Evolutionary conservation across 768 basidiomycete genomes (phyloP), one percentile per base, ranked within the genome.

Genomic region (Naganishia randhawae): DNA sequence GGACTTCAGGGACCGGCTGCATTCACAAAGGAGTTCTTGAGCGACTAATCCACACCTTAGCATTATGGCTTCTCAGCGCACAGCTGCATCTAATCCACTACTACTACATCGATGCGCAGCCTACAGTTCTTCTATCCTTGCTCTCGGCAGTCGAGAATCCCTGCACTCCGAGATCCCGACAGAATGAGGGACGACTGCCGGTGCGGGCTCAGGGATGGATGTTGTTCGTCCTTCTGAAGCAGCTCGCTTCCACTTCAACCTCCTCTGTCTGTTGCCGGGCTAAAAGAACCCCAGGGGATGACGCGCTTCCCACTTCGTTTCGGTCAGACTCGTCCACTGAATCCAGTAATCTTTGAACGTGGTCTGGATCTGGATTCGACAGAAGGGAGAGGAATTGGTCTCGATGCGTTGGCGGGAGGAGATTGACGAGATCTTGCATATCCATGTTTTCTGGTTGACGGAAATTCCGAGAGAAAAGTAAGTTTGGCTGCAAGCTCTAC

Each of bases 371-470:
- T 11, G 57, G 57, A 41, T 61, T 39, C 5, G 37, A 22, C 25
- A 61, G 35, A 5, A 61, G 57, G 1, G 57, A 39, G 22, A 61
- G 35, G 57, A 61, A 61, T 14, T 61, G n/a, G 7, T 61, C 35
- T 16, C 57, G 57, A 41, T 61, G 57, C 11, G 29, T 1, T 2
- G 57, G 37, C 6, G 57, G 57, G 22, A 61, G 29, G 57, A 61
- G 57, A 14, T 61, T 29, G 57, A 61, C 22, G 37, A 61, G n/a
- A 6, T 42, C 57, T 27, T 42, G 39, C 37, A 61, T 11, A 10
- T 42, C 57, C 57, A 61, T 61, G 22, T 42, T 41, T 37, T 61
- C 57, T 61, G 17, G 16, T 39, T 61, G n/a, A 16, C 9, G 57
- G 19, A 32, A 61, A 39, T n/a, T n/a, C n/a, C n/a, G 17, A 41